phyloP scores from a whole-genome alignment of 305 asterid species.

The Salvia sclarea region DNA sequence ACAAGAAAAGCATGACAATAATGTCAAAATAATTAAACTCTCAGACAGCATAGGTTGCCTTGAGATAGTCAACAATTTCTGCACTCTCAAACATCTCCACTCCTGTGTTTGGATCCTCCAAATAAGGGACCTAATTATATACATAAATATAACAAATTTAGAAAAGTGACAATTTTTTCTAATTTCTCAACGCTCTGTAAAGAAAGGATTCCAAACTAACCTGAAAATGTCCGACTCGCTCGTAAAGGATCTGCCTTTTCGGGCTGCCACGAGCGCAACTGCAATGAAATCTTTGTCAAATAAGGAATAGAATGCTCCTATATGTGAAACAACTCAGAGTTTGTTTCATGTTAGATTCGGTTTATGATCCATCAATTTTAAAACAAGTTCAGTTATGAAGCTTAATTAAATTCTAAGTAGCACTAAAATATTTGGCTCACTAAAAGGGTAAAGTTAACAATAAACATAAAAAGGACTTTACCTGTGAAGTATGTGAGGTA shows the following conservation, averaged over 20 bases:
- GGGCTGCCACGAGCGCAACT: constrained; percentile 98
- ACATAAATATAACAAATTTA: too few relatives aligned
- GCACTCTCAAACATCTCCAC: constrained; percentile 97
- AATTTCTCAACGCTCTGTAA: not conserved
- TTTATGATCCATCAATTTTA: not conserved
- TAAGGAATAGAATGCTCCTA: constrained; percentile 4
- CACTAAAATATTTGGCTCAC: too few relatives aligned
- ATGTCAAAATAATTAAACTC: not conserved
- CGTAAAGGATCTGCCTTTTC: constrained; percentile 58
- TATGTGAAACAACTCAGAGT: not conserved
- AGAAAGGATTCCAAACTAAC: constrained; percentile 22
- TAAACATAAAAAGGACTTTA: constrained; percentile 23
- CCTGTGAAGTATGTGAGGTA: constrained; percentile 93
- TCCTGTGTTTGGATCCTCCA: constrained; percentile 96
- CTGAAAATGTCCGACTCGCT: constrained; percentile 89
- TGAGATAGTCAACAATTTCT: constrained; percentile 76
- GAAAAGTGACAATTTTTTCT: not conserved
- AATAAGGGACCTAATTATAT: constrained; percentile 72
- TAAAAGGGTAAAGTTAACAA: too few relatives aligned
- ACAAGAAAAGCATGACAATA: not conserved
- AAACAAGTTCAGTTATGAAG: too few relatives aligned
- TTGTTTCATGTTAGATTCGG: not conserved
- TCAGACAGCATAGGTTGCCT: constrained; percentile 76
- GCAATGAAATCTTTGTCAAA: constrained; percentile 31
- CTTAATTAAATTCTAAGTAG: too few relatives aligned